Evolutionary conservation across 345 rosid species (phyloP).

Genomic region (Brassica nigra): DNA sequence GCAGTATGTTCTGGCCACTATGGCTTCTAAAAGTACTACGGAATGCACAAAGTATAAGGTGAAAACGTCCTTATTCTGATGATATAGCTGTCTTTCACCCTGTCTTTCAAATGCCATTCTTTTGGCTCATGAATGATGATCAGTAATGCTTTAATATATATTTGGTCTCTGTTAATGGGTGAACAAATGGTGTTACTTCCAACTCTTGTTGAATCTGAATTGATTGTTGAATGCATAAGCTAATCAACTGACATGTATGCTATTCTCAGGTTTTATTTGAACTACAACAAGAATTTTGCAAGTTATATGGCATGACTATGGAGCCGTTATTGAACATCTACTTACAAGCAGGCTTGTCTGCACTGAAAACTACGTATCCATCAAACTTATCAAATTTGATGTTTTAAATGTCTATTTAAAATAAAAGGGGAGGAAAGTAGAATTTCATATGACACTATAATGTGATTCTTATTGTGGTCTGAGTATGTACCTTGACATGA

Average conservation of each 20-base stretch:
- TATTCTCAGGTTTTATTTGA: constrained; percentile 74
- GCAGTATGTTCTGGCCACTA: constrained; percentile 74
- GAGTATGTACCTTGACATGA: constrained; percentile 47
- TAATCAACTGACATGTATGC: background rate
- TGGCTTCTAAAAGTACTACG: constrained; percentile 84
- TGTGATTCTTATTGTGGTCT: constrained; percentile 12
- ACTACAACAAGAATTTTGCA: constrained; percentile 82
- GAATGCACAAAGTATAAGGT: constrained; percentile 86
- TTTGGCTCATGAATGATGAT: constrained; percentile 7
- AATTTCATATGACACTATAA: background rate
- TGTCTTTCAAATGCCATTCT: constrained; percentile 4
- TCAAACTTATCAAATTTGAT: constrained; percentile 26
- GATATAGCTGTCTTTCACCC: background rate
- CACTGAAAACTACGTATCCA: constrained; percentile 95
- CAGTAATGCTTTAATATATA: background rate
- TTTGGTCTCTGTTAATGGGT: background rate
- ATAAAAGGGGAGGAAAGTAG: constrained; percentile 6
- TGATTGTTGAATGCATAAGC: background rate
- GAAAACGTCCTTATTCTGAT: constrained; percentile 19
- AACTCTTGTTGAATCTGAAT: constrained; percentile 5
- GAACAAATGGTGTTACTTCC: constrained; percentile 6
- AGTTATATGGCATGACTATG: constrained; percentile 90
- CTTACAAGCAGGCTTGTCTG: constrained; percentile 95
- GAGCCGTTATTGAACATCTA: constrained; percentile 91
- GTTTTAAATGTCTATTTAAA: background rate